Base-by-base conservation (phyloP, 495 filamentous ascomycete species). In the Xylaria palmicola region DNA sequence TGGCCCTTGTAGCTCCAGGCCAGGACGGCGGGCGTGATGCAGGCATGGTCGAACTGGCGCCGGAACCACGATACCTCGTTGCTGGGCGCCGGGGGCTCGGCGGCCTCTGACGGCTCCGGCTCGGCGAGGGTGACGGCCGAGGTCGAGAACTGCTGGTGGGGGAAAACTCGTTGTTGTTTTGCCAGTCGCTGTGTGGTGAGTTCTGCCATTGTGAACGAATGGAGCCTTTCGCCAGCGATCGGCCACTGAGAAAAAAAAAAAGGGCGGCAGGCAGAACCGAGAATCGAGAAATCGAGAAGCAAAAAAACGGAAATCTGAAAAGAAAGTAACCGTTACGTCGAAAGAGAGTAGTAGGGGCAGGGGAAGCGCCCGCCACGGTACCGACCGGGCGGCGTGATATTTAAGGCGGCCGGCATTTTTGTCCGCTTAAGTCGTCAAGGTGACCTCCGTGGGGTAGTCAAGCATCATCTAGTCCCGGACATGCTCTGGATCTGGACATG, bases 1-100 rank as follows among this genome's bases (percentile, higher is more conserved):
- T 81, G 77, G 13, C 91, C 90, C 37, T 78, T 68, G 66, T 92
- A 93, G 5, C 76, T 66, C 62, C 82, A 79, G 49, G 85, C 80
- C 57, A 83, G 68, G 13, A 91, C 80, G 10, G 71, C 71, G 29
- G 73, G 61, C 1, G 72, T 76, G 39, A 81, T 60, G 22, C 74
- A 75, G 19, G 72, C 62, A 6, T 70, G 73, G 63, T 79, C 68
- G 61, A 77, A 66, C 59, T 69, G 69, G 26, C 69, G 69, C 8
- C 53, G 5, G 29, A 45, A 67, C 54, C 68, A 71, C 7, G 64
- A 26, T 39, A 71, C 22, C 0, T 62, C 50, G 39, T 58, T 55
- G 29, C 54, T 61, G 30, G 59, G 57, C 57, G 44, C 39, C 6
- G 26, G 4, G 1, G 57, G 44, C 57, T 60, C 57, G 27, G 36